phyloP scores from a whole-genome alignment of 805 yeast species.

The Wickerhamomyces pijperi region DNA sequence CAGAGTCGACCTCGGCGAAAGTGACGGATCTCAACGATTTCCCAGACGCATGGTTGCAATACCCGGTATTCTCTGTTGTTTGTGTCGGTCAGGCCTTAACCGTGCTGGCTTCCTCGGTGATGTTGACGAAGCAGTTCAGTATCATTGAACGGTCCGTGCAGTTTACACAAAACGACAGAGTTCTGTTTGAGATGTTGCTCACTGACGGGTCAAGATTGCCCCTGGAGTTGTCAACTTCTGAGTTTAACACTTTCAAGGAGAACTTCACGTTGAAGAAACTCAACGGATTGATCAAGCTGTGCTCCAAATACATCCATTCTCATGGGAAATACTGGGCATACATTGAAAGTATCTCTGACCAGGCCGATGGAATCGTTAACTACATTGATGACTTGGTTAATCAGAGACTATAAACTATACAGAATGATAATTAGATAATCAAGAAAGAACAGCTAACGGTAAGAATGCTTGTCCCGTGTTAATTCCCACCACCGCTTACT shows the following conservation, averaged over 20 bases:
- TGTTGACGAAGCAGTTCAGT: constrained; percentile 13
- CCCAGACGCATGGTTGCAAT: constrained; percentile 32
- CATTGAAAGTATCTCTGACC: constrained; percentile 14
- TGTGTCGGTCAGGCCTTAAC: constrained; percentile 22
- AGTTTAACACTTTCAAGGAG: constrained; percentile 3
- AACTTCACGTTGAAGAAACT: constrained; percentile 9
- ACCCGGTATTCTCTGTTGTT: constrained; percentile 22
- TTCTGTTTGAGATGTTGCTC: not conserved
- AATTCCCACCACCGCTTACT: too few species aligned
- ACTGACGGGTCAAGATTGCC: not conserved
- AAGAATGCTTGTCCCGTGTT: too few species aligned
- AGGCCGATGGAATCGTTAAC: constrained; percentile 16
- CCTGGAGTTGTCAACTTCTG: not conserved
- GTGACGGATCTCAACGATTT: constrained; percentile 9
- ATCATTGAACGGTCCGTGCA: constrained; percentile 4
- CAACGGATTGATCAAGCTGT: constrained; percentile 11
- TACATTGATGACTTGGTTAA: constrained; percentile 8
- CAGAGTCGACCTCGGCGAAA: constrained; percentile 2
- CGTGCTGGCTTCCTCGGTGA: constrained; percentile 20
- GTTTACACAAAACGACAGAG: not conserved
- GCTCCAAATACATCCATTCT: constrained; percentile 13
- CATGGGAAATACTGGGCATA: constrained; percentile 20
- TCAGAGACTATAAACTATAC: too few species aligned
- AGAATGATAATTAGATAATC: too few species aligned
- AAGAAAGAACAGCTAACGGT: too few species aligned